Evolutionary conservation across 352 stramenopile genomes (phyloP).

Genomic region (Pythium monospermum): DNA sequence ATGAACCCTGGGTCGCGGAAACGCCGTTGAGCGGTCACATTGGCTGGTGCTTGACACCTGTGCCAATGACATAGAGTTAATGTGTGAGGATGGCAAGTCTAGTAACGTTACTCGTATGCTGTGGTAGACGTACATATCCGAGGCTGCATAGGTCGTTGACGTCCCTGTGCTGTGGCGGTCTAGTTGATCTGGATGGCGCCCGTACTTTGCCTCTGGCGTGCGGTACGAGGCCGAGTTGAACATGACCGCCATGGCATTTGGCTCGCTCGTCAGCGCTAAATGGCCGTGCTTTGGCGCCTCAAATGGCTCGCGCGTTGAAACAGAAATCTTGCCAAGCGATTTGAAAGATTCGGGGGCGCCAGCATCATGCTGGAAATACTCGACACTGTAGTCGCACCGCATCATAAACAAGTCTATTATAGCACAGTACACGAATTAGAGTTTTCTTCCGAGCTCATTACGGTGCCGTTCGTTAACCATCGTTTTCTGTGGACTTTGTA

Average conservation of each 20-base stretch:
- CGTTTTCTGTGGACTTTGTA: no score
- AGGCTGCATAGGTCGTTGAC: constrained; percentile 46
- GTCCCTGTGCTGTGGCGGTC: constrained; percentile 24
- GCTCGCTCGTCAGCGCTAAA: constrained; percentile 47
- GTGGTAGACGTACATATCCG: constrained; percentile 44
- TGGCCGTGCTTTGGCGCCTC: constrained; percentile 69
- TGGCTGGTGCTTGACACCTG: constrained; percentile 59
- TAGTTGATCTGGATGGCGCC: constrained; percentile 24
- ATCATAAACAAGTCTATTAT: constrained; percentile 50
- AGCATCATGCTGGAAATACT: no score
- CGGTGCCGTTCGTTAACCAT: no score
- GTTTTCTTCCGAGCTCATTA: no score
- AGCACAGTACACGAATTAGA: neutral
- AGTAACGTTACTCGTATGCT: no score
- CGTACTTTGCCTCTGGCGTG: constrained; percentile 41
- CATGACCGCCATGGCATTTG: constrained; percentile 56
- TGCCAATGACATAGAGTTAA: neutral
- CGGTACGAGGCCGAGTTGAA: constrained; percentile 62
- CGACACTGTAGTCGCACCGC: constrained; percentile 57
- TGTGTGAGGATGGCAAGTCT: neutral
- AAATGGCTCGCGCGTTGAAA: constrained; percentile 45
- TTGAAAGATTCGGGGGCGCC: no score
- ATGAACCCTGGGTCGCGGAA: constrained; percentile 63
- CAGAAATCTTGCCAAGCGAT: constrained; percentile 28
- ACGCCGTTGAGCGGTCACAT: constrained; percentile 26